Evolutionary conservation across 139 green algal genomes (phyloP), one percentile per base, ranked within the genome.

Genomic region (Tetraselmis chui): DNA sequence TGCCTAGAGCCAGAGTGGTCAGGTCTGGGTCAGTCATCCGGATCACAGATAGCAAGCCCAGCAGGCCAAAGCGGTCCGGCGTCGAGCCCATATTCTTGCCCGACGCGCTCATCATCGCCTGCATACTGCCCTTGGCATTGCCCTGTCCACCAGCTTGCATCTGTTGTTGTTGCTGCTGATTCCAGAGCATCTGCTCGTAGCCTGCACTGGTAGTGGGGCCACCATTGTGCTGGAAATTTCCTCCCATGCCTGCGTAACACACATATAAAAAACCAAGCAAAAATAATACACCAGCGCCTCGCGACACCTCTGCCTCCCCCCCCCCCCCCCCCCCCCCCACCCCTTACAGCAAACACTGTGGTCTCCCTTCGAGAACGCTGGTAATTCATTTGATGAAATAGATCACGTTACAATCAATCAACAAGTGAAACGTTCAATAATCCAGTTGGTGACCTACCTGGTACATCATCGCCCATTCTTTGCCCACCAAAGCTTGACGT

Each of bases 1-100:
- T 98, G 79, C 97, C 97, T 29, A 99, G 87, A 0, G 95, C 93
- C 79, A 99, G 89, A 78, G 95, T 98, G 0, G 96, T 97, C 26
- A 98, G 83, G 85, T 99, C 94, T 25, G 89, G 90, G 81, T 99
- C 96, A 23, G 76, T 90, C 94, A 97, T 98, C 59, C 94, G 89
- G 83, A 99, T 98, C 23, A 99, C 93, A 29, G 89, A 92, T 76
- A 98, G 89, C 83, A 99, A 85, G 28, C 95, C 96, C 80, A 98
- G 88, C 80, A 99, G 87, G 28, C 93, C 95, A 86, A 94, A 99
- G 18, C 92, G 88, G 79, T 97, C 95, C 22, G 89, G 80, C 29
- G 79, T 67, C 25, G 77, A 75, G 79, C 79, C 58, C 31, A 75
- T 76, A n/a, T 59, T 76, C 67, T 77, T 75, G 58, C 75, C 80